Conservation (phyloP, 768 basidiomycete species). For the Suillus subluteus region DNA sequence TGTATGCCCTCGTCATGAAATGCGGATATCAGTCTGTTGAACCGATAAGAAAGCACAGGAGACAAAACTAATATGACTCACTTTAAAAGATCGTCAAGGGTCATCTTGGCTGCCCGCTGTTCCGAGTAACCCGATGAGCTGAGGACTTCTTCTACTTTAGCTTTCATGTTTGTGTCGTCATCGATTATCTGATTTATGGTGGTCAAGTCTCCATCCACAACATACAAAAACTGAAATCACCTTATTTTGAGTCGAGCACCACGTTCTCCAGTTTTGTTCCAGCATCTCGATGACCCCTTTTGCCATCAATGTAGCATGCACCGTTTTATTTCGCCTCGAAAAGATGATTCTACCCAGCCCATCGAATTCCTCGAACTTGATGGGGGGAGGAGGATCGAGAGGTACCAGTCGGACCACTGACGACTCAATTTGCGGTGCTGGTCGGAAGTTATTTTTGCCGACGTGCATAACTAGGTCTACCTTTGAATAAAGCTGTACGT, state of each 20-base stretch:
- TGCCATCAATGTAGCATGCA: constrained; percentile 88
- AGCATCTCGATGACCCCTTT: constrained; percentile 95
- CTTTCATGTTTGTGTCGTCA: constrained; percentile 70
- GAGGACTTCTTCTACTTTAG: constrained; percentile 73
- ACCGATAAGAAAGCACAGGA: constrained; percentile 44
- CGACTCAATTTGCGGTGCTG: constrained; percentile 93
- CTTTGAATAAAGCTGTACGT: constrained; percentile 96
- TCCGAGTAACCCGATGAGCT: constrained; percentile 73
- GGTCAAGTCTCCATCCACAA: neutral
- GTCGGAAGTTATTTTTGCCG: constrained; percentile 95
- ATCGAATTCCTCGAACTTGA: constrained; percentile 97
- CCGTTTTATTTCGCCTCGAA: constrained; percentile 85
- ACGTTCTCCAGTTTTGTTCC: constrained; percentile 91
- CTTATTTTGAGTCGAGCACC: constrained; percentile 81
- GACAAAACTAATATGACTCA: constrained; percentile 38
- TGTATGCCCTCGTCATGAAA: neutral
- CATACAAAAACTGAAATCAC: constrained; percentile 31
- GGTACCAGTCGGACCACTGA: constrained; percentile 91
- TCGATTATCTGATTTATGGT: constrained; percentile 57
- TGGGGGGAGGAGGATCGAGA: constrained; percentile 91
- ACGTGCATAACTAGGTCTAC: constrained; percentile 97
- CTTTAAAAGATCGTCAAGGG: constrained; percentile 89
- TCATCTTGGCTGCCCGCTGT: constrained; percentile 89
- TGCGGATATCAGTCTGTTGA: constrained; percentile 46
- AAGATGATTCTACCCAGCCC: constrained; percentile 92